Evolutionary conservation across 1,139 yeast genomes (phyloP).

Genomic region (Zygosaccharomyces pseudobailii): DNA sequence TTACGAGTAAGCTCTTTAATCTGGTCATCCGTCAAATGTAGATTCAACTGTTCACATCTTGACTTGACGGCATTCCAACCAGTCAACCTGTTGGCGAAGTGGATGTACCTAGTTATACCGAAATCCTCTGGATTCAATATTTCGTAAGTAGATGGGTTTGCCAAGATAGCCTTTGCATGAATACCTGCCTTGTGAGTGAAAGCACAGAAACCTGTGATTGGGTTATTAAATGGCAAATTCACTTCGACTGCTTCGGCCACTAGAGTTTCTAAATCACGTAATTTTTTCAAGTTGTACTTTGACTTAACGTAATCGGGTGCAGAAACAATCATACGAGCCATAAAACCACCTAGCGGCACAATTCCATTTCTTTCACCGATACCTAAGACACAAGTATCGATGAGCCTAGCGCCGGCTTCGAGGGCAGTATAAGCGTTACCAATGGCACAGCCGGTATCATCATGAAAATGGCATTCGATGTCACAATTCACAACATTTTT

Average conservation of each 20-base stretch:
- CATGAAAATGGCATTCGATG: slow-evolving; percentile 98
- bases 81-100: slow-evolving; percentile 94
- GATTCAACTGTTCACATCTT: slow-evolving; percentile 94
- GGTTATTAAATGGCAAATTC: slow-evolving; percentile 96
- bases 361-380: slow-evolving; percentile 99
- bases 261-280: slow-evolving; percentile 90
- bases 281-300: slow-evolving; percentile 92
- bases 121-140: slow-evolving; percentile 92
- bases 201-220: slow-evolving; percentile 98
- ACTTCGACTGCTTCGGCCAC: slow-evolving; percentile 98
- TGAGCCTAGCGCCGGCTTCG: slow-evolving; percentile 95
- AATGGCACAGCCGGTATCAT: slow-evolving; percentile 98
- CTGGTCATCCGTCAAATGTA: slow-evolving; percentile 85
- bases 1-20: slow-evolving; percentile 90
- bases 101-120: slow-evolving; percentile 92
- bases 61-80: slow-evolving; percentile 99
- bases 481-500: slow-evolving; percentile 93
- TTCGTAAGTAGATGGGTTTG: slow-evolving; percentile 97
- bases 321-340: slow-evolving; percentile 99
- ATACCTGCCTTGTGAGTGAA: slow-evolving; percentile 99
- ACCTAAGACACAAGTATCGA: slow-evolving; percentile 94
- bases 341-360: slow-evolving; percentile 93
- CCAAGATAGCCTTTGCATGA: slow-evolving; percentile 97
- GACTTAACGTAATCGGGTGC: slow-evolving; percentile 94
- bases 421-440: slow-evolving; percentile 97